phyloP scores from a whole-genome alignment of 2,329 filamentous ascomycete species.

The Ascosphaera aggregata region DNA sequence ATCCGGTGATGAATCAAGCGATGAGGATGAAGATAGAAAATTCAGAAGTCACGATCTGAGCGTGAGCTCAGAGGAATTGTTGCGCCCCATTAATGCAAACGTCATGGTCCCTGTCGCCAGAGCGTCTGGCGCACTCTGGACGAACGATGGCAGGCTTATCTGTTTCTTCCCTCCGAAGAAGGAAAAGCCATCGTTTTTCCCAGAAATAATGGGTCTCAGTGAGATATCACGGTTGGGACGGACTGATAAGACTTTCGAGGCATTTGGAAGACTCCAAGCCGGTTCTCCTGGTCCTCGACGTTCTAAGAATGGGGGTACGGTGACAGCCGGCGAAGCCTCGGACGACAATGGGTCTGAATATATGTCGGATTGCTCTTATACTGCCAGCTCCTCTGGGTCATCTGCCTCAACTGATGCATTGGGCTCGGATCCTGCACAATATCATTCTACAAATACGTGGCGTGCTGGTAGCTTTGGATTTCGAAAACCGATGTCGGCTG shows the following conservation, averaged over 20 bases:
- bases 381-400: constrained; percentile 18
- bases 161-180: constrained; percentile 33
- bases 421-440: constrained; percentile 21
- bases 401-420: background rate
- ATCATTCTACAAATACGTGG: constrained; percentile 28
- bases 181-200: constrained; percentile 25
- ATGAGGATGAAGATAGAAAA: constrained; percentile 42
- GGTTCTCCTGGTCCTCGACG: constrained; percentile 24
- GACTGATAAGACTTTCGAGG: constrained; percentile 34
- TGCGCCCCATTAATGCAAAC: constrained; percentile 33
- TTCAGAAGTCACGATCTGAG: constrained; percentile 21
- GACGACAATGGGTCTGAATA: constrained; percentile 20
- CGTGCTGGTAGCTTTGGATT: constrained; percentile 29
- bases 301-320: constrained; percentile 19
- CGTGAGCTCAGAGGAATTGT: constrained; percentile 26
- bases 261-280: constrained; percentile 35
- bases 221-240: constrained; percentile 25
- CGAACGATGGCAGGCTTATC: constrained; percentile 30
- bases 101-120: constrained; percentile 40
- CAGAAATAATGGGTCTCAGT: constrained; percentile 24
- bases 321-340: constrained; percentile 21
- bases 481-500: constrained; percentile 27
- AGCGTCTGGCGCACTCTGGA: constrained; percentile 33
- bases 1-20: constrained; percentile 59
- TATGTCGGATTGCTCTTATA: constrained; percentile 38